Percentiles rank a stretch among this genome's conserved stretches.
These are phyloP conservation scores for Tetramitus jugosus DNA, from an alignment of 208 protist genomes.

Conservation along the genomic window DNA sequence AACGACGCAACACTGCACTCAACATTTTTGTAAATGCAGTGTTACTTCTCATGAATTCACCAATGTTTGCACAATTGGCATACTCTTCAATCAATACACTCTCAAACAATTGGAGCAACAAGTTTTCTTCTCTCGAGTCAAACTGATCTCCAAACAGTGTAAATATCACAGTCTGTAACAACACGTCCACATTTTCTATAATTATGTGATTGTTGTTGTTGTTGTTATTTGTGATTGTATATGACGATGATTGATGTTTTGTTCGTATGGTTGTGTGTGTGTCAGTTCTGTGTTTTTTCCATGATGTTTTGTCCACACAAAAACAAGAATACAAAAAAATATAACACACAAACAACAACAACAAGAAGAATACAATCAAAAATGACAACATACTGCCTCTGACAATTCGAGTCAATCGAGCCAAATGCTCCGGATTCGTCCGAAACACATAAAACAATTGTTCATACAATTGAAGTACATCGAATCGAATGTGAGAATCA, in stretches of 20 bases:
- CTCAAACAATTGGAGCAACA: conserved; percentile 6
- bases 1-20: not conserved
- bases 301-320: too few relatives aligned
- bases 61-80: not conserved
- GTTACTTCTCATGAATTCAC: conserved; percentile 27
- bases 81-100: conserved; percentile 14
- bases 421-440: not conserved
- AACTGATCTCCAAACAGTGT: conserved; percentile 28
- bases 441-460: conserved; percentile 3
- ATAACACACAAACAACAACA: too few relatives aligned
- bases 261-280: too few relatives aligned
- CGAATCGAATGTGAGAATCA: not conserved
- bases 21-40: conserved; percentile 25
- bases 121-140: conserved; percentile 9
- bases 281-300: too few relatives aligned
- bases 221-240: too few relatives aligned
- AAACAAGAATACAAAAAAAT: too few relatives aligned
- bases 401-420: not conserved
- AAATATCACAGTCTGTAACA: conserved; percentile 21
- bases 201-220: not conserved
- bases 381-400: not conserved
- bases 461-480: not conserved
- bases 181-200: not conserved
- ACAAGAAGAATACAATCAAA: too few relatives aligned
- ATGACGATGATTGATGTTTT: too few relatives aligned